Evolutionary conservation across 179 eudicot genomes (phyloP), one percentile per base, ranked within the genome.

Genomic region (Amaranthus tricolor): DNA sequence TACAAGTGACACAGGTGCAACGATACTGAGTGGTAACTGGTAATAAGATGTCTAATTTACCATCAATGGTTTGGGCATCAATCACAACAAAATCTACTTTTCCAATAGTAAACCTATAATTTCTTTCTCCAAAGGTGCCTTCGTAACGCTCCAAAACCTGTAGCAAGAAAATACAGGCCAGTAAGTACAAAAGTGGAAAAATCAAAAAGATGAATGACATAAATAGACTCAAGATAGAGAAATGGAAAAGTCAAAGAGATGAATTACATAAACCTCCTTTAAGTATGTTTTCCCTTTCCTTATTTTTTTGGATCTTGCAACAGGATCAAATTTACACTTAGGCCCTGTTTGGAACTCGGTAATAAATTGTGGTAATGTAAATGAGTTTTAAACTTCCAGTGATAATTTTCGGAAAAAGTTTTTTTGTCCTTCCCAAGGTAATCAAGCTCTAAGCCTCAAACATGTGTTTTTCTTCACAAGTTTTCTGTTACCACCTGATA

Each of bases 31-130:
- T 24, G 56, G 61, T 53, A 72, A 52, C 57, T 40, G 40, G 40
- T 31, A 31, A 31, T 31, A 31, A 31, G 17, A 24, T 47, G 45
- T 17, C 24, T 63, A 24, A 48, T 48, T 52, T 87, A 93, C 97
- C 98, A 85, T 95, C 99, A 77, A 93, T 53, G 20, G 90, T 81
- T 84, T 95, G 99, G 57, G 97, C 87, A 89, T 95, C 99, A 79
- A 95, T 72, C 16, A 87, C 89, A 82, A 95, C 82, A 84, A 95
- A 95, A 75, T 93, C 93, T 64, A 95, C 90, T 71, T 82, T 85
- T 78, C 97, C 98, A 70, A 87, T 67, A 13, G 79, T 90, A 63
- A 93, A 88, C 59, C 53, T 77, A 67, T 86, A 82, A 77, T 93
- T 93, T 80, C 98, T 90, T 68, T 81, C 77, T 75, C 96, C 91